Conservation (phyloP, 768 basidiomycete genomes). For the Tylopilus sp. region DNA sequence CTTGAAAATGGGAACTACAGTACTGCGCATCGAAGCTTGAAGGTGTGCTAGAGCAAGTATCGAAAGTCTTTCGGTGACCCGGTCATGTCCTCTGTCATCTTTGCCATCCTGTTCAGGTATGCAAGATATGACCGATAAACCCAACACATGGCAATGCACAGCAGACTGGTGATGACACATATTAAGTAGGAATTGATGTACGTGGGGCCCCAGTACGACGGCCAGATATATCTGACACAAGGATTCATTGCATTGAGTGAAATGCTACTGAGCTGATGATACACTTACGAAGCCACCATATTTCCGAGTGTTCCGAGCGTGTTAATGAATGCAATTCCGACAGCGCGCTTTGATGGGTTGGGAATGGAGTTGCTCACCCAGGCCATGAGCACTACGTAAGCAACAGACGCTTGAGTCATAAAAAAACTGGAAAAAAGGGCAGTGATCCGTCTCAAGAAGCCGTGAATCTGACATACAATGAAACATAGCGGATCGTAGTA, state of each 20-base stretch:
- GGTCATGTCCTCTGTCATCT: conserved; percentile 35
- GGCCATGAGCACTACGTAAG: conserved; percentile 58
- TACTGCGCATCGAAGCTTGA: not conserved
- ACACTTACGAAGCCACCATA: conserved; percentile 69
- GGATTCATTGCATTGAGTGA: not conserved
- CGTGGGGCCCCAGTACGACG: conserved; percentile 61
- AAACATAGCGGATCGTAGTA: conserved; percentile 57
- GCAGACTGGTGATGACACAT: conserved; percentile 55
- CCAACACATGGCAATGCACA: conserved; percentile 48
- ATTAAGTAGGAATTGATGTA: conserved; percentile 73
- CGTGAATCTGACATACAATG: conserved; percentile 42
- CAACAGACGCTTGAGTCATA: conserved; percentile 69
- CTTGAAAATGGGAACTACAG: no score
- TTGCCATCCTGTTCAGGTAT: conserved; percentile 36
- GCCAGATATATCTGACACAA: conserved; percentile 56
- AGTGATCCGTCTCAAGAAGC: not conserved
- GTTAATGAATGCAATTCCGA: conserved; percentile 79
- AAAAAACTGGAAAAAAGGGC: conserved; percentile 50
- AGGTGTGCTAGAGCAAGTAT: conserved; percentile 38
- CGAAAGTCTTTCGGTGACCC: conserved; percentile 37
- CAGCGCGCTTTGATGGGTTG: conserved; percentile 79
- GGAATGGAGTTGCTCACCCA: conserved; percentile 60
- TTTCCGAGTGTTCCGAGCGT: conserved; percentile 79
- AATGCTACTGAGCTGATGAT: not conserved
- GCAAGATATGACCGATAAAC: conserved; percentile 42